phyloP scores from a whole-genome alignment of 1,284 basidiomycete genomes.

The Somion occarium region DNA sequence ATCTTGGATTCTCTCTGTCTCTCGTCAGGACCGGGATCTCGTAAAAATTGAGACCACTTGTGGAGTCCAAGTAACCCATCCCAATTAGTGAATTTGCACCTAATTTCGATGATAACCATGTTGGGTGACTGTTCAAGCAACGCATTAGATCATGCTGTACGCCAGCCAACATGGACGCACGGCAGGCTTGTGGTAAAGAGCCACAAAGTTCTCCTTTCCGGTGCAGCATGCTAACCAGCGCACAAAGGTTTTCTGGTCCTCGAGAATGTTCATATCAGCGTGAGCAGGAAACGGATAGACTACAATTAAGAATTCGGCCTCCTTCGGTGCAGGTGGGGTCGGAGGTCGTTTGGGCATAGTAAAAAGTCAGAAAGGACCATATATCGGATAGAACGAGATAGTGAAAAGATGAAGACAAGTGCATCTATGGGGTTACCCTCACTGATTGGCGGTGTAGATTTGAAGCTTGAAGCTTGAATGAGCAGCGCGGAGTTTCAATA shows the following conservation, averaged over 20 bases:
- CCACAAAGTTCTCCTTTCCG: constrained; percentile 40
- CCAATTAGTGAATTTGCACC: constrained; percentile 33
- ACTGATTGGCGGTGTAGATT: too few relatives aligned
- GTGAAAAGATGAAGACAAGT: too few relatives aligned
- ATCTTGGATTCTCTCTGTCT: constrained; percentile 38
- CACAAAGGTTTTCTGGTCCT: constrained; percentile 46
- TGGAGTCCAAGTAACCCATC: constrained; percentile 58
- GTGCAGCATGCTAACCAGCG: constrained; percentile 62
- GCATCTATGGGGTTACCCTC: too few relatives aligned
- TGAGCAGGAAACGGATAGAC: constrained; percentile 57
- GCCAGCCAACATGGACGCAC: constrained; percentile 32
- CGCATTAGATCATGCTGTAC: neutral
- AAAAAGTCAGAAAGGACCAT: too few relatives aligned
- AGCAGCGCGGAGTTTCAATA: too few relatives aligned
- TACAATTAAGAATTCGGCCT: constrained; percentile 54
- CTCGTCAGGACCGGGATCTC: constrained; percentile 39
- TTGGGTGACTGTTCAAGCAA: constrained; percentile 44
- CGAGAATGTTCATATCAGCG: constrained; percentile 45
- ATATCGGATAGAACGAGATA: too few relatives aligned
- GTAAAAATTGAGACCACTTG: constrained; percentile 52
- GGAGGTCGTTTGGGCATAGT: constrained; percentile 53
- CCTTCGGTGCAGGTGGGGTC: constrained; percentile 52
- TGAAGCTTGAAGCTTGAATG: too few relatives aligned
- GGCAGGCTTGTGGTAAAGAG: constrained; percentile 59
- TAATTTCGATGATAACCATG: constrained; percentile 61